Evolutionary conservation across 192 early-diverging fungal species (phyloP).

Genomic region (Podila horticola): DNA sequence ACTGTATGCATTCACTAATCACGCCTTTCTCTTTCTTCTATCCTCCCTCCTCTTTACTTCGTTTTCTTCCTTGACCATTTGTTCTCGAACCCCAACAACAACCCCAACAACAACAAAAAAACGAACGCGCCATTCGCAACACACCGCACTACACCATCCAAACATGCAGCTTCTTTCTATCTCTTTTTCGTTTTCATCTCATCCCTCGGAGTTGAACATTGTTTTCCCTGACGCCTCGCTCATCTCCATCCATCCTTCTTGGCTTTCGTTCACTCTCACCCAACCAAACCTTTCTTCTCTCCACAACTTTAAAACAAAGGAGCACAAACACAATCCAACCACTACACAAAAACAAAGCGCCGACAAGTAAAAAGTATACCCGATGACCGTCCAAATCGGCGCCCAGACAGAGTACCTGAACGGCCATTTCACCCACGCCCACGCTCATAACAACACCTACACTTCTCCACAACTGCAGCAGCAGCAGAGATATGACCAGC

Average conservation of each 20-base stretch:
- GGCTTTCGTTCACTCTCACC: no score
- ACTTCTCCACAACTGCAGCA: constrained; percentile 1
- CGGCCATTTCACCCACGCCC: neutral
- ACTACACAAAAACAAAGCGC: neutral
- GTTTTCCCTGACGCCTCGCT: no score
- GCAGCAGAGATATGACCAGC: constrained; percentile 1
- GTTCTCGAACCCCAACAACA: neutral
- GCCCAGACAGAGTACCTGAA: neutral
- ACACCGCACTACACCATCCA: no score
- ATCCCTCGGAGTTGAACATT: no score
- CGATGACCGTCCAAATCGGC: neutral
- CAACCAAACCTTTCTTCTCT: neutral
- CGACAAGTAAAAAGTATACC: neutral
- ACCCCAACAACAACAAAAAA: neutral
- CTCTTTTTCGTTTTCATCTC: no score
- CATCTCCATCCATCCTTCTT: neutral
- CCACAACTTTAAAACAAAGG: neutral
- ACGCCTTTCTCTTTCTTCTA: no score
- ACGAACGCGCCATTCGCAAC: no score
- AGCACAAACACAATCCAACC: neutral
- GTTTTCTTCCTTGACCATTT: neutral
- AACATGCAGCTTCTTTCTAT: no score
- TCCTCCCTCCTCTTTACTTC: neutral
- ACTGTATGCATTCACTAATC: no score
- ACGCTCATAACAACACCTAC: neutral